Percentiles rank a stretch among this genome's conserved stretches.
Evolutionary conservation across 2,329 filamentous ascomycete species (phyloP).

Genomic region (Nemania abortiva): DNA sequence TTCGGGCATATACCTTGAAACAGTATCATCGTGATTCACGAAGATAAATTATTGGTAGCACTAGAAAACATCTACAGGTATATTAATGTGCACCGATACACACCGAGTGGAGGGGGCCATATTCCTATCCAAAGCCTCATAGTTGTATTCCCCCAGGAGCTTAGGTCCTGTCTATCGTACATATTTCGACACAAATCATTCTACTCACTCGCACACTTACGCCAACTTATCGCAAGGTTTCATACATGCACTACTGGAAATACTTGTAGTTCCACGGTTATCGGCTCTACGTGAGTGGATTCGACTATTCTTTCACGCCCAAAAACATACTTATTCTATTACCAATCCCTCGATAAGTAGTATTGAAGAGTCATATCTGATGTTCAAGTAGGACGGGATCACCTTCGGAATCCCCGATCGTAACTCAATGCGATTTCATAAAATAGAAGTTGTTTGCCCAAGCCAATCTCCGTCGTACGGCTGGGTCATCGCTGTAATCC

Average conservation of each 20-base stretch:
- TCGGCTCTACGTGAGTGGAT: not conserved
- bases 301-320: not conserved
- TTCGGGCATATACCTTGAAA: not conserved
- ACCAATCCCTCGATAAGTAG: not conserved
- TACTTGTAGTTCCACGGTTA: not conserved
- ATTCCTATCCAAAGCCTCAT: not conserved
- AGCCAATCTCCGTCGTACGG: slow-evolving; percentile 1
- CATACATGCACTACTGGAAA: not conserved
- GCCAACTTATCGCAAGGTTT: not conserved
- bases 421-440: not conserved
- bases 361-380: not conserved
- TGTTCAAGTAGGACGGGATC: not conserved
- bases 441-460: not conserved
- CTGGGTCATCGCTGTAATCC: not conserved
- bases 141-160: not conserved
- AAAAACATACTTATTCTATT: not conserved
- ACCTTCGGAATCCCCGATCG: not conserved
- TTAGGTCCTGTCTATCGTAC: not conserved
- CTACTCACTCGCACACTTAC: not conserved
- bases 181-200: not conserved
- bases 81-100: not conserved
- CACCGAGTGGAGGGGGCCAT: not conserved
- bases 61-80: not conserved
- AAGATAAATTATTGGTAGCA: not conserved
- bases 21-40: not conserved